A percentile compares a stretch with the other conserved stretches of the same genome.
Evolutionary conservation across 306 rosid species (phyloP).

Genomic region (Geum urbanum): DNA sequence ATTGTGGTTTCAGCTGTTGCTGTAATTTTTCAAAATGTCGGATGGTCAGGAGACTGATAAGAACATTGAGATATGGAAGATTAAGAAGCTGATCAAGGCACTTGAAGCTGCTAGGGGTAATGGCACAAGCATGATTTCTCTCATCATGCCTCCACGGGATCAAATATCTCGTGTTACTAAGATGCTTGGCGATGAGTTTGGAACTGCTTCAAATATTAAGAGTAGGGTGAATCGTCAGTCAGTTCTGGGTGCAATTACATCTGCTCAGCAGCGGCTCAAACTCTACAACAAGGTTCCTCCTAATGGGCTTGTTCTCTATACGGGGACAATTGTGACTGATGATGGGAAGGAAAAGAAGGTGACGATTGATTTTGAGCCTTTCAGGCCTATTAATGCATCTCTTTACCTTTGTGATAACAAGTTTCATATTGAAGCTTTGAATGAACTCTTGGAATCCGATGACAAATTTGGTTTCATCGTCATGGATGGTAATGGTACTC

Average conservation of each 20-base stretch:
- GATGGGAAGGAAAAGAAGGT: constrained; percentile 95
- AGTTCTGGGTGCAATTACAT: constrained; percentile 80
- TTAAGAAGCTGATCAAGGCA: constrained; percentile 81
- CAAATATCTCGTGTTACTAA: constrained; percentile 84
- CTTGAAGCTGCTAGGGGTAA: constrained; percentile 86
- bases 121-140: constrained; percentile 94
- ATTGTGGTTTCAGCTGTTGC: constrained; percentile 16
- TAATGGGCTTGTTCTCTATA: constrained; percentile 77
- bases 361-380: constrained; percentile 88
- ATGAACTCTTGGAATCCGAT: constrained; percentile 82
- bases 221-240: constrained; percentile 90
- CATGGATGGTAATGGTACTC: constrained; percentile 93
- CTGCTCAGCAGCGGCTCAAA: constrained; percentile 87
- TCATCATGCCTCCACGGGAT: constrained; percentile 92
- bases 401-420: constrained; percentile 91
- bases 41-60: constrained; percentile 82
- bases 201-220: constrained; percentile 90
- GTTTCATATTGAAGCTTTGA: constrained; percentile 83
- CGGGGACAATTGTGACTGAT: constrained; percentile 81
- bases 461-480: constrained; percentile 87
- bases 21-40: constrained; percentile 40
- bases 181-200: constrained; percentile 94
- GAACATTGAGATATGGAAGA: constrained; percentile 95
- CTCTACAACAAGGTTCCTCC: constrained; percentile 87
- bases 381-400: constrained; percentile 78